phyloP scores from a whole-genome alignment of 2,329 filamentous ascomycete species.

The Neopestalotiopsis sp. region DNA sequence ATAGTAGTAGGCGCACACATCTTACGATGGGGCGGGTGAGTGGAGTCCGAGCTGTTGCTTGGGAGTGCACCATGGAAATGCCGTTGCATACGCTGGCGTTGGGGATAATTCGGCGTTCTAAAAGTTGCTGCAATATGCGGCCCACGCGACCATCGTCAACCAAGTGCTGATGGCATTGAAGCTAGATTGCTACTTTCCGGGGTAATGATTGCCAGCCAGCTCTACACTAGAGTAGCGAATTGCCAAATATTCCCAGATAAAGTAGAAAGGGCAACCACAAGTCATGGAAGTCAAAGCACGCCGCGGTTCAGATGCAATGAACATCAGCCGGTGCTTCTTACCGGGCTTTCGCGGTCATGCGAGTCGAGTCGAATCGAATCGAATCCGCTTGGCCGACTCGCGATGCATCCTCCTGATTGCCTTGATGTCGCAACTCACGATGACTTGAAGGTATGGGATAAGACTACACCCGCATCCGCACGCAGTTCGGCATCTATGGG shows the following conservation, averaged over 20 bases:
- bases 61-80: neutral
- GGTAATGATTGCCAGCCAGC: neutral
- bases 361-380: neutral
- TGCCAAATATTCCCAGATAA: neutral
- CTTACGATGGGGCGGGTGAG: constrained; percentile 1
- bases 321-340: neutral
- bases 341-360: neutral
- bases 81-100: constrained; percentile 2
- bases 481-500: neutral
- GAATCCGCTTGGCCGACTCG: neutral
- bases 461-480: neutral
- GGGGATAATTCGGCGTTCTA: constrained; percentile 16
- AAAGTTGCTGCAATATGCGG: neutral
- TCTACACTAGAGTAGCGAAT: neutral
- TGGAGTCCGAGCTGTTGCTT: neutral
- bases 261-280: neutral
- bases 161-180: neutral
- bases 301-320: neutral
- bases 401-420: neutral
- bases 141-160: neutral
- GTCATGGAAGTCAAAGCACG: neutral
- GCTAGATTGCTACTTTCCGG: neutral
- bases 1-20: neutral
- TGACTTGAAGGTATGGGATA: neutral
- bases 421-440: neutral